These are phyloP conservation scores for Colletotrichum falcatum DNA, from an alignment of 2,329 filamentous ascomycete species.

Conservation along the genomic window DNA sequence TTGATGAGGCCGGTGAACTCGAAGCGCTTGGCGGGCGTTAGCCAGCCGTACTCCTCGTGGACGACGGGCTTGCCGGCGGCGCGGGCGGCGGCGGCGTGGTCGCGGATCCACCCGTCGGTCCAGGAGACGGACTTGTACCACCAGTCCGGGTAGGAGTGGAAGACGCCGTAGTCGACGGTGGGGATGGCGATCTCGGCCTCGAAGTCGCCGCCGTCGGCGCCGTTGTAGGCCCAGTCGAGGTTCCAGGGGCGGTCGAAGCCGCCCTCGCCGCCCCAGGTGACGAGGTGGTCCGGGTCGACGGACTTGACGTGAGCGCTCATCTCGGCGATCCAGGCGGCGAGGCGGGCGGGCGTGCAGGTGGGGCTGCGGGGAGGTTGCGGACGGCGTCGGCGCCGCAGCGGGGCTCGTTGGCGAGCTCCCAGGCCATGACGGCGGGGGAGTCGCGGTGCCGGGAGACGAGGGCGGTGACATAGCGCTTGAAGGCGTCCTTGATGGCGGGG, in stretches of 20 bases:
- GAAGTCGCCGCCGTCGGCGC: conserved; percentile 65
- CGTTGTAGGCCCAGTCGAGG: conserved; percentile 59
- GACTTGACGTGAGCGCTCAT: conserved; percentile 67
- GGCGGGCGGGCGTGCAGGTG: conserved; percentile 55
- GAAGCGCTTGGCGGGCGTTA: conserved; percentile 61
- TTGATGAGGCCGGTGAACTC: conserved; percentile 57
- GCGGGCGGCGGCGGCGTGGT: conserved; percentile 60
- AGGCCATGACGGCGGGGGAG: conserved; percentile 72
- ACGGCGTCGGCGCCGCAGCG: conserved; percentile 60
- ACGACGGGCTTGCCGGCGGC: conserved; percentile 63
- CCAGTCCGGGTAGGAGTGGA: conserved; percentile 68
- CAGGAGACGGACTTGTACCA: conserved; percentile 65
- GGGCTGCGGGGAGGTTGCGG: conserved; percentile 58
- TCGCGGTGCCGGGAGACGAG: conserved; percentile 70
- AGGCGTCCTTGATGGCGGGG: conserved; percentile 63
- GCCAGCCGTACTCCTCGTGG: conserved; percentile 67
- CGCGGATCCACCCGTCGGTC: conserved; percentile 66
- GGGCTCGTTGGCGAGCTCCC: conserved; percentile 75
- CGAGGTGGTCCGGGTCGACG: conserved; percentile 63
- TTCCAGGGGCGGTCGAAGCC: conserved; percentile 61
- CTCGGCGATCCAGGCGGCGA: conserved; percentile 63
- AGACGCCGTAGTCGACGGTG: conserved; percentile 65
- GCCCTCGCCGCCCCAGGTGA: conserved; percentile 70
- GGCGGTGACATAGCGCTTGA: conserved; percentile 68
- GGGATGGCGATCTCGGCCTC: conserved; percentile 61